Evolutionary conservation across 2,329 filamentous ascomycete species (phyloP), one percentile per base, ranked within the genome.

Genomic region (Colletotrichum limetticola): DNA sequence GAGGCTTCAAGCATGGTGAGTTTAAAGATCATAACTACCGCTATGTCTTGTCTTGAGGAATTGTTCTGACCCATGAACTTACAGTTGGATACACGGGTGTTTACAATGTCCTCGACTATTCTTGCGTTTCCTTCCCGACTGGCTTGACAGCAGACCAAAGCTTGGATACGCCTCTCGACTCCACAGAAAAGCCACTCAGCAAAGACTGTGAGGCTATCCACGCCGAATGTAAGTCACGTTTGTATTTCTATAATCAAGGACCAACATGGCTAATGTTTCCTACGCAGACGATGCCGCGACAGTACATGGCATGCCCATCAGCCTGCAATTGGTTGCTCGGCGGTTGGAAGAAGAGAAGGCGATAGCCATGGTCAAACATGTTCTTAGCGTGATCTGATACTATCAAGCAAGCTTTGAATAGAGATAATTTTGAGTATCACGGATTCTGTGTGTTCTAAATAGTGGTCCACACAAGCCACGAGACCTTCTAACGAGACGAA

Each of bases 61-160:
- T 22, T 12, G 1, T 3, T 1, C 32, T 64, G n/a, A 63, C 6
- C 11, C 26, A 16, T 35, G 2, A 2, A 8, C 1, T 5, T 42
- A 2, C 52, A 87, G 86, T 88, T 62, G 86, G 82, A 2, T 88
- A 87, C 69, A 88, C 86, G 0, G 86, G 86, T 4, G 85, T 88
- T 0, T 88, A 79, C 76, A 88, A 88, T 59, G 80, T 88, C 0
- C 75, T 88, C 1, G 86, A 88, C 76, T 87, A 87, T 69, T 79
- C 86, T 0, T 82, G 81, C 65, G 79, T 88, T 0, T 87, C 86
- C 0, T 88, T 88, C 71, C 83, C 86, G 0, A 85, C 85, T 0
- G 84, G 85, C 0, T 12, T 86, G 14, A 74, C 32, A 0, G 86
- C 83, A 0, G 84, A 87, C 66, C 81, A 83, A 68, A 74, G 76